phyloP scores from a whole-genome alignment of 257 asterid genomes.

The Capsicum pubescens region DNA sequence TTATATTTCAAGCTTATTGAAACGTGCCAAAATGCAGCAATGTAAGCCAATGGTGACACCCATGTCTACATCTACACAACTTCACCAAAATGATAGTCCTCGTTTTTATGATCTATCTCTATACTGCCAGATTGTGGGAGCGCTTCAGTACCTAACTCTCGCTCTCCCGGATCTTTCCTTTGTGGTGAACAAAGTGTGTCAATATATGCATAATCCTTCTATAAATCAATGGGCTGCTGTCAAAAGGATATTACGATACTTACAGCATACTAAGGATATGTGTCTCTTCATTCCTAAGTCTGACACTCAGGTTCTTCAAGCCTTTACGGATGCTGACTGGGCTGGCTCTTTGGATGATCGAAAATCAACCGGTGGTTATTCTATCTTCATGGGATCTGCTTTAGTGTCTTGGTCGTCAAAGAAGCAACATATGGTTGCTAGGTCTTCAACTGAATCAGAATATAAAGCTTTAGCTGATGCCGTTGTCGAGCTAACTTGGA shows the following conservation, averaged over 20 bases:
- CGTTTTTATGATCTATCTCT: not conserved
- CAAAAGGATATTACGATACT: not conserved
- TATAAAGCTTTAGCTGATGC: not conserved
- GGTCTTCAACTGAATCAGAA: not conserved
- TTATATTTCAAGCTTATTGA: no score
- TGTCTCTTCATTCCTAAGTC: not conserved
- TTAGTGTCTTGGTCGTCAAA: not conserved
- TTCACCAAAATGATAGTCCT: not conserved
- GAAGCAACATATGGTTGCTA: not conserved
- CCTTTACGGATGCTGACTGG: not conserved
- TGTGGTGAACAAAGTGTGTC: not conserved
- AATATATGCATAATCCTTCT: not conserved
- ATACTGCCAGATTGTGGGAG: not conserved
- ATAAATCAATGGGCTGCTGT: not conserved
- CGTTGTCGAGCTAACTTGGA: not conserved
- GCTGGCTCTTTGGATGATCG: not conserved
- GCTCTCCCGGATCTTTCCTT: not conserved
- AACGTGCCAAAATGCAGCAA: no score
- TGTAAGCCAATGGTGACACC: not conserved
- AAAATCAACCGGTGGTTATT: not conserved
- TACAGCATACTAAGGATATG: no score
- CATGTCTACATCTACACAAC: not conserved
- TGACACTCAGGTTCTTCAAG: not conserved
- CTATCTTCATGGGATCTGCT: not conserved
- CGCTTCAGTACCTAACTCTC: not conserved